Percentiles rank a stretch among this genome's conserved stretches.
Evolutionary conservation across 805 yeast genomes (phyloP).

Genomic region (Candida corydali): DNA sequence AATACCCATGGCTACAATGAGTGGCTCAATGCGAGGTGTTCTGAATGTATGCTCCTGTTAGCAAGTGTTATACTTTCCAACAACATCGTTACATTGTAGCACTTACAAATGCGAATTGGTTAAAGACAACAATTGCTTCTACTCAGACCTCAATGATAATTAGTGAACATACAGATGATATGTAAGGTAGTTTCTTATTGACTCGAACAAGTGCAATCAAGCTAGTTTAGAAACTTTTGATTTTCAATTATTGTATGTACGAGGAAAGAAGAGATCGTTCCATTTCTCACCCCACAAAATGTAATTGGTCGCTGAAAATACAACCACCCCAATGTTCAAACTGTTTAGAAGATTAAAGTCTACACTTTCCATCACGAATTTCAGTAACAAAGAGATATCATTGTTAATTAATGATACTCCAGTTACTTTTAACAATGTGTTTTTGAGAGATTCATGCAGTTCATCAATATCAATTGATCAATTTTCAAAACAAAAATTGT

Average conservation of each 20-base stretch:
- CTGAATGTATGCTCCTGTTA: too few species aligned
- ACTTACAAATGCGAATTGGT: too few species aligned
- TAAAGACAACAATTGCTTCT: too few species aligned
- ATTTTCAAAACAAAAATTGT: constrained; percentile 55
- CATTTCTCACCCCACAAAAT: constrained; percentile 5
- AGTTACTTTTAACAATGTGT: constrained; percentile 45
- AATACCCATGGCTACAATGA: too few species aligned
- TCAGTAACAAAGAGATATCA: constrained; percentile 21
- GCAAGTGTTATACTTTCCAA: too few species aligned
- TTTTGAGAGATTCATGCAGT: constrained; percentile 63
- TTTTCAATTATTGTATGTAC: background rate
- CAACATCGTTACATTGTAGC: too few species aligned
- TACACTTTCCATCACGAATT: constrained; percentile 11
- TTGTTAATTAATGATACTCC: constrained; percentile 17
- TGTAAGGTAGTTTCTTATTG: too few species aligned
- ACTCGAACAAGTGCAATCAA: too few species aligned
- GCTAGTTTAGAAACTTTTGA: too few species aligned
- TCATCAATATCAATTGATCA: constrained; percentile 48
- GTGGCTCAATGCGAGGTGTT: too few species aligned
- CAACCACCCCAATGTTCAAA: background rate
- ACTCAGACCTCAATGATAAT: too few species aligned
- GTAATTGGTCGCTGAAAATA: background rate
- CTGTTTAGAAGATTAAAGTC: constrained; percentile 5
- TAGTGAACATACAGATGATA: too few species aligned
- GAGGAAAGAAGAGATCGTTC: background rate